Evolutionary conservation across 179 eudicot species (phyloP).

Genomic region (Drosera spatulata): DNA sequence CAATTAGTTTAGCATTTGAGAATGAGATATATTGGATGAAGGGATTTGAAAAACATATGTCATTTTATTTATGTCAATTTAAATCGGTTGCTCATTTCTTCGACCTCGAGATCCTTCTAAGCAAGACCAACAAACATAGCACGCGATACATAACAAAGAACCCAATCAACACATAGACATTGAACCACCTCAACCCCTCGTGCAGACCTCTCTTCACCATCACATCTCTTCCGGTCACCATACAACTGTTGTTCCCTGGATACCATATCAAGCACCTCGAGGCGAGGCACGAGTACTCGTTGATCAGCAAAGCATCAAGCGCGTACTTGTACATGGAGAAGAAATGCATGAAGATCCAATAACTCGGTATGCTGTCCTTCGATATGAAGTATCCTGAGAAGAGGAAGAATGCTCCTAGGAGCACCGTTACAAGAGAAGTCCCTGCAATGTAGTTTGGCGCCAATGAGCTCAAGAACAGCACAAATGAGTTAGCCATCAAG

Average conservation of each 20-base stretch:
- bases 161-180: conserved; percentile 60
- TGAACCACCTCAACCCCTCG: conserved; percentile 71
- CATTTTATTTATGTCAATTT: too few species aligned
- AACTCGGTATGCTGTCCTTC: conserved; percentile 59
- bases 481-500: conserved; percentile 82
- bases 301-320: conserved; percentile 70
- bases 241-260: conserved; percentile 42
- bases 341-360: conserved; percentile 87
- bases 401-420: conserved; percentile 72
- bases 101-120: conserved; percentile 70
- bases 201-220: conserved; percentile 58
- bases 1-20: too few species aligned
- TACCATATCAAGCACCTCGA: conserved; percentile 73
- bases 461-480: conserved; percentile 71
- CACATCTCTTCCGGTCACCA: conserved; percentile 70
- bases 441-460: conserved; percentile 91
- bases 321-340: conserved; percentile 92
- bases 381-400: conserved; percentile 99
- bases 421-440: conserved; percentile 54
- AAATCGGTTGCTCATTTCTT: conserved; percentile 31
- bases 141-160: conserved; percentile 75
- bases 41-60: too few species aligned
- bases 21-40: too few species aligned
- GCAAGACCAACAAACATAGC: conserved; percentile 66
- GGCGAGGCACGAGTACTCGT: conserved; percentile 76